A percentile compares a stretch with the other conserved stretches of the same genome.
phyloP scores from a whole-genome alignment of 2,329 filamentous ascomycete genomes.

The Beauveria scarabaeidicola region DNA sequence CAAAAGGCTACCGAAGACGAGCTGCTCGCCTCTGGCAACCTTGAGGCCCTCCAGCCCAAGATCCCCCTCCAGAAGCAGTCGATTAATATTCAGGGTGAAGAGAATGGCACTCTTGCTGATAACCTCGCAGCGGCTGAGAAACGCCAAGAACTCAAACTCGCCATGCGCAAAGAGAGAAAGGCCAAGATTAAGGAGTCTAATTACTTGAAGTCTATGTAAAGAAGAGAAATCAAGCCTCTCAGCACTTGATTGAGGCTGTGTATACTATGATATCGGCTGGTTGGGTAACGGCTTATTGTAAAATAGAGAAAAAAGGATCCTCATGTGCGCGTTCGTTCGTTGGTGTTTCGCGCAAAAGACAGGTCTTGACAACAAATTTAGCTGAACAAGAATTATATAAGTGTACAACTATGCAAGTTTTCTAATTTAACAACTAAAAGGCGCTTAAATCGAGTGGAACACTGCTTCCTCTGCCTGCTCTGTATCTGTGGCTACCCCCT shows the following conservation, averaged over 20 bases:
- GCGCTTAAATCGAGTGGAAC: conserved; percentile 77
- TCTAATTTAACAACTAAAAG: conserved; percentile 25
- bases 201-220: conserved; percentile 73
- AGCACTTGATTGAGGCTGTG: conserved; percentile 9
- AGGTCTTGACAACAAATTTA: background rate
- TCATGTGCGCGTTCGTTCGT: background rate
- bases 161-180: conserved; percentile 67
- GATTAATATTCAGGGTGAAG: conserved; percentile 57
- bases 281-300: conserved; percentile 6
- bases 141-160: conserved; percentile 56
- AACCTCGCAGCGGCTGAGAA: conserved; percentile 40
- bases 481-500: conserved; percentile 68
- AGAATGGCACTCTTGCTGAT: conserved; percentile 33
- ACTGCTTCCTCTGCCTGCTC: conserved; percentile 86
- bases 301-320: conserved; percentile 8
- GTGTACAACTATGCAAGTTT: conserved; percentile 10
- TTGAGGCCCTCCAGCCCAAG: conserved; percentile 57
- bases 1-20: conserved; percentile 47
- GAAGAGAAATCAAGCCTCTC: background rate
- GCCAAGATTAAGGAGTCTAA: conserved; percentile 76
- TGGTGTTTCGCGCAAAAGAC: background rate
- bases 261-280: conserved; percentile 20
- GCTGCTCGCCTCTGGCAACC: conserved; percentile 56
- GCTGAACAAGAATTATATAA: background rate
- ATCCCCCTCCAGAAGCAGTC: conserved; percentile 70